Percentiles rank a stretch among this genome's conserved stretches.
Conservation (phyloP, 371 early-diverging fungal genomes). For the Saksenaea vasiformis region DNA sequence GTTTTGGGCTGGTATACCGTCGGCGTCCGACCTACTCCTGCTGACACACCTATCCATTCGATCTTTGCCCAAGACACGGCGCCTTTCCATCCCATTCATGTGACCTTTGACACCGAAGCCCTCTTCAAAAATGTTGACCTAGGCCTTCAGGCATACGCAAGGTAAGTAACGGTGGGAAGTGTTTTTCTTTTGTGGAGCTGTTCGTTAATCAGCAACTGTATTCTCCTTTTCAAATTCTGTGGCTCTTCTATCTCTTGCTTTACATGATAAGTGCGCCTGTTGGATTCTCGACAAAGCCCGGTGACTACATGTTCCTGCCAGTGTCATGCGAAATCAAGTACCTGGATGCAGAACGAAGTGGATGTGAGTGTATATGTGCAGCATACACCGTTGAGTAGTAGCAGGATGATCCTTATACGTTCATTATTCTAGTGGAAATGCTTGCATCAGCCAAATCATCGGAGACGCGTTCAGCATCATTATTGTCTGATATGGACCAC, state of each 20-base stretch:
- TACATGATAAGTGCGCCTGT: slow-evolving; percentile 60
- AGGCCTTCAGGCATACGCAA: slow-evolving; percentile 76
- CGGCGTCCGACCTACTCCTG: slow-evolving; percentile 69
- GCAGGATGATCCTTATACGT: background rate
- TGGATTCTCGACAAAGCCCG: slow-evolving; percentile 67
- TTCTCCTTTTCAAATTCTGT: no score
- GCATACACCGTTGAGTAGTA: background rate
- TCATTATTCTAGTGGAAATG: slow-evolving; percentile 62
- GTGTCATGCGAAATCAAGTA: slow-evolving; percentile 88
- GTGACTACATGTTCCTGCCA: slow-evolving; percentile 84
- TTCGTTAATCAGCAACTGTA: background rate
- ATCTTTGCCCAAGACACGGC: slow-evolving; percentile 82
- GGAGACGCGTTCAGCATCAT: slow-evolving; percentile 56
- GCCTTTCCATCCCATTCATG: slow-evolving; percentile 83
- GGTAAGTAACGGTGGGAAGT: slow-evolving; percentile 35
- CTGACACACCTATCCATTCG: slow-evolving; percentile 84
- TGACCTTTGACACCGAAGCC: slow-evolving; percentile 84
- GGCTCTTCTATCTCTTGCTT: background rate
- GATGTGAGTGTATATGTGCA: slow-evolving; percentile 60
- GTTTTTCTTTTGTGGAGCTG: no score
- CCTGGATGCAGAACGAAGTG: slow-evolving; percentile 85
- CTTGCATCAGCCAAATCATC: slow-evolving; percentile 71
- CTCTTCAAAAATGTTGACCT: slow-evolving; percentile 66
- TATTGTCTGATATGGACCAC: slow-evolving; percentile 88
- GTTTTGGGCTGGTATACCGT: slow-evolving; percentile 95